A percentile compares a stretch with the other conserved stretches of the same genome.
These are phyloP conservation scores for Tuber brumale DNA, from an alignment of 495 filamentous ascomycete species.

Conservation along the genomic window DNA sequence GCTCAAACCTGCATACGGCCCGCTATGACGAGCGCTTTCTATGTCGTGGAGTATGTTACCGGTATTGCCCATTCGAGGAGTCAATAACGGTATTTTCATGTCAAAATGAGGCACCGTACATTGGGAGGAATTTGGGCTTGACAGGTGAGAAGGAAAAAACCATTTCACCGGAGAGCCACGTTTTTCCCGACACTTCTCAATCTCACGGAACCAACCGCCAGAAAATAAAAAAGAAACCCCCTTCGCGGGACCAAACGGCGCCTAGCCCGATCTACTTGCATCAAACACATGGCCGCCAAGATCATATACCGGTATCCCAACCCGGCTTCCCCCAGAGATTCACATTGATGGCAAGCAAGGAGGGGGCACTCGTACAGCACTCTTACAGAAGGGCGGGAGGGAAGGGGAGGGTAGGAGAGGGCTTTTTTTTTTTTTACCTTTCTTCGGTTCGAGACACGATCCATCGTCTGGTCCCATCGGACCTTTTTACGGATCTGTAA, in stretches of 20 bases:
- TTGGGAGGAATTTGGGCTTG: not conserved
- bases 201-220: not conserved
- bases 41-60: not conserved
- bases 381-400: not conserved
- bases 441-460: not conserved
- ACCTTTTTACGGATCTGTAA: not conserved
- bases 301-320: not conserved
- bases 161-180: not conserved
- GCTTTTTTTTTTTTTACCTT: not conserved
- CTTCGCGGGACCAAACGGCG: not conserved
- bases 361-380: not conserved
- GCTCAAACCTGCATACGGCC: not conserved
- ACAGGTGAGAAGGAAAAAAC: not conserved
- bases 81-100: not conserved
- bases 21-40: not conserved
- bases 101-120: not conserved
- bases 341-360: not conserved
- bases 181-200: not conserved
- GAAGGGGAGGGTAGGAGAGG: not conserved
- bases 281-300: slow-evolving; percentile 4
- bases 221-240: not conserved
- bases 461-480: not conserved
- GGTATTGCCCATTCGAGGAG: not conserved
- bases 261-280: not conserved
- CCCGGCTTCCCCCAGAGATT: not conserved